Evolutionary conservation across 176 grass and related monocot genomes (phyloP).

Genomic region (Avena eriantha): DNA sequence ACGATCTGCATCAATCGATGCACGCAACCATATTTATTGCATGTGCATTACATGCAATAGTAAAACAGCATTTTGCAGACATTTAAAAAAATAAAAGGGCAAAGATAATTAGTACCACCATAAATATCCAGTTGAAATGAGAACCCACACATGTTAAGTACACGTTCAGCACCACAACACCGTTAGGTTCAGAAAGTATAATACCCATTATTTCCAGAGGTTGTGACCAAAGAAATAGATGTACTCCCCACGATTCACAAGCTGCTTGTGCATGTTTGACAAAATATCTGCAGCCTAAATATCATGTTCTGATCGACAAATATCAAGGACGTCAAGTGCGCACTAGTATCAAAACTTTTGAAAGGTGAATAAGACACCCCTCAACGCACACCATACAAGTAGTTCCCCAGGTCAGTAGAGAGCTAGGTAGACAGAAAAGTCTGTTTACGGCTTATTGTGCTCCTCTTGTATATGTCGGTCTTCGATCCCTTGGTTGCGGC

Average conservation of each 20-base stretch:
- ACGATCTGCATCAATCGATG: too few relatives aligned
- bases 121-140: too few relatives aligned
- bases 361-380: conserved; percentile 57
- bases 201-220: neutral
- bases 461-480: neutral
- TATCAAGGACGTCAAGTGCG: neutral
- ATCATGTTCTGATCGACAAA: neutral
- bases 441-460: too few relatives aligned
- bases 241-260: neutral
- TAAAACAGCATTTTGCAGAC: too few relatives aligned
- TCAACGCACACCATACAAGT: conserved; percentile 49
- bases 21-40: too few relatives aligned
- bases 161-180: too few relatives aligned
- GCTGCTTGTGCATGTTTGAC: neutral
- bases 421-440: too few relatives aligned
- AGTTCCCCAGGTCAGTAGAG: conserved; percentile 5
- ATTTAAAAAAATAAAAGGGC: too few relatives aligned
- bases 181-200: neutral
- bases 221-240: too few relatives aligned
- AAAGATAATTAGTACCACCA: too few relatives aligned
- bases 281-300: neutral
- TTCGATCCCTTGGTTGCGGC: conserved; percentile 49
- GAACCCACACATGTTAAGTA: too few relatives aligned
- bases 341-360: conserved; percentile 43
- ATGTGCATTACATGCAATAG: too few relatives aligned